phyloP scores from a whole-genome alignment of 176 grass and related monocot genomes.

The Carex pumila region DNA sequence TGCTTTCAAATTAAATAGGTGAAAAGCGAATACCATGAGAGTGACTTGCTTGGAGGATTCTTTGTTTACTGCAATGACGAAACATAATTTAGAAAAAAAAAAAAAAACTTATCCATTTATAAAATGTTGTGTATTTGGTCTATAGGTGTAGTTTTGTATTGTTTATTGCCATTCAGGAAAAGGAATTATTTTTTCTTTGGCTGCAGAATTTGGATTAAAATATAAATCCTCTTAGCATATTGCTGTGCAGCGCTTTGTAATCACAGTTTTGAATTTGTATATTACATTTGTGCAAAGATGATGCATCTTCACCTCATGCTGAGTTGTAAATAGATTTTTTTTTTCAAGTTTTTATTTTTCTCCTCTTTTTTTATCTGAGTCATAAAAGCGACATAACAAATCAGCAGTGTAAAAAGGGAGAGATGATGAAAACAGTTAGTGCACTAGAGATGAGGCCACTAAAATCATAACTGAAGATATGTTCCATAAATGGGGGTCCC shows the following conservation, averaged over 20 bases:
- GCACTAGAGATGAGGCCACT: neutral
- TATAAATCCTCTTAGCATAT: neutral
- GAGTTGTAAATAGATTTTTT: neutral
- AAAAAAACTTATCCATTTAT: neutral
- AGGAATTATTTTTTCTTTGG: neutral
- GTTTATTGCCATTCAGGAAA: conserved; percentile 14
- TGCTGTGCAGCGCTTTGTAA: neutral
- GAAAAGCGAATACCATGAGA: neutral
- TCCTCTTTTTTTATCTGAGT: neutral
- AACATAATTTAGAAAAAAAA: conserved; percentile 6
- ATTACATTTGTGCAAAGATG: neutral
- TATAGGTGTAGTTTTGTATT: conserved; percentile 14
- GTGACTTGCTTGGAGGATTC: conserved; percentile 6
- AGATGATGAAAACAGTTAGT: neutral
- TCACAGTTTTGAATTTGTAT: conserved; percentile 4
- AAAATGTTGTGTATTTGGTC: conserved; percentile 4
- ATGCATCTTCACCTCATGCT: neutral
- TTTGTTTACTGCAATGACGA: neutral
- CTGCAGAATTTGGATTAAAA: neutral
- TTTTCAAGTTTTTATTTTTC: neutral
- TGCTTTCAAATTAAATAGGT: conserved; percentile 30
- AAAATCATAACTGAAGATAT: conserved; percentile 10
- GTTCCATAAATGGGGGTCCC: neutral
- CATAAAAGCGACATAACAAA: neutral
- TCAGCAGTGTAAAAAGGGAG: neutral